Conservation (phyloP, 345 rosid genomes). For the Microcos paniculata region DNA sequence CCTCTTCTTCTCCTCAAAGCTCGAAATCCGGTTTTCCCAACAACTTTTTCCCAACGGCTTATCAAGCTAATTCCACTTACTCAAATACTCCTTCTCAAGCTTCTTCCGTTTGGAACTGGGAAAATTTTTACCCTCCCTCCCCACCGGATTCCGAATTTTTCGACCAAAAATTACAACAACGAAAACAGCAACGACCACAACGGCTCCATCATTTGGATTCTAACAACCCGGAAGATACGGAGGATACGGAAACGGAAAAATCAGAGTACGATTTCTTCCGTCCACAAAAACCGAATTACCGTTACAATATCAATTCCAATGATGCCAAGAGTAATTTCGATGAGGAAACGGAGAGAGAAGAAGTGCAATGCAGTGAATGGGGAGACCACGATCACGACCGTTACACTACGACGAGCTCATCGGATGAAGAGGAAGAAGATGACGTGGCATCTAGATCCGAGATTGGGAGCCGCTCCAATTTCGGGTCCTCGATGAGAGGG, state of each 20-base stretch:
- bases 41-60: slow-evolving; percentile 64
- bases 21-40: slow-evolving; percentile 49
- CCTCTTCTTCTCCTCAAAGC: slow-evolving; percentile 62
- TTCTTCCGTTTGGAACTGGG: slow-evolving; percentile 98
- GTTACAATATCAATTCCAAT: slow-evolving; percentile 9
- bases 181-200: slow-evolving; percentile 2
- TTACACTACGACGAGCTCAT: slow-evolving; percentile 60
- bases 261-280: slow-evolving; percentile 71
- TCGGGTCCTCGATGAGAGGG: slow-evolving; percentile 48
- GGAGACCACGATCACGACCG: slow-evolving; percentile 63
- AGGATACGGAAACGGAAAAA: slow-evolving; percentile 50
- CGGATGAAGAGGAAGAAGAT: slow-evolving; percentile 47
- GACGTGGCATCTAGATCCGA: slow-evolving; percentile 68
- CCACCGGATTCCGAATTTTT: slow-evolving; percentile 94
- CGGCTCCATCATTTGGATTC: slow-evolving; percentile 27
- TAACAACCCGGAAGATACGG: slow-evolving; percentile 24
- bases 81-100: slow-evolving; percentile 80
- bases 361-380: slow-evolving; percentile 98
- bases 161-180: slow-evolving; percentile 41
- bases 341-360: slow-evolving; percentile 80
- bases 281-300: slow-evolving; percentile 20
- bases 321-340: slow-evolving; percentile 26
- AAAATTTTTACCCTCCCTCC: slow-evolving; percentile 88
- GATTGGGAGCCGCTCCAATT: slow-evolving; percentile 58
- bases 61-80: slow-evolving; percentile 64